Percentiles rank a stretch among this genome's conserved stretches.
Conservation (phyloP, 805 yeast species). For the Ogataea nakhonphanomensis region DNA sequence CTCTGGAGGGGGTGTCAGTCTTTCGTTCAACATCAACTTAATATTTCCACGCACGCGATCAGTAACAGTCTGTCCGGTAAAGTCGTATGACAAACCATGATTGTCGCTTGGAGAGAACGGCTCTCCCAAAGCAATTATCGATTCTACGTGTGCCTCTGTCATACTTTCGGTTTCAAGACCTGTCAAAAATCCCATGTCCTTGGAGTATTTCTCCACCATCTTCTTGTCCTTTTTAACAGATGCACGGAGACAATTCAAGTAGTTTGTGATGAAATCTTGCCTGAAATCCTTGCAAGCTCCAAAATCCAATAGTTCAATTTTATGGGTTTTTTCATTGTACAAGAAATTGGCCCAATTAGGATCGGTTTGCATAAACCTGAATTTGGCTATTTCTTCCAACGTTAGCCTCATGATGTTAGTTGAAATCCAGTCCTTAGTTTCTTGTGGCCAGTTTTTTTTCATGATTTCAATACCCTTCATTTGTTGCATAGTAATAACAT, state of each 20-base stretch:
- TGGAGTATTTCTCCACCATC: conserved; percentile 60
- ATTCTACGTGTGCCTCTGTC: conserved; percentile 90
- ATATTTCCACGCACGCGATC: conserved; percentile 88
- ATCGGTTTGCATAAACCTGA: conserved; percentile 95
- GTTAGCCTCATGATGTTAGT: conserved; percentile 84
- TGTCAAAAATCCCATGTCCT: conserved; percentile 80
- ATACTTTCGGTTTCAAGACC: conserved; percentile 85
- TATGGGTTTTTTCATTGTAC: conserved; percentile 65
- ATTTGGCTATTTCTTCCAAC: conserved; percentile 76
- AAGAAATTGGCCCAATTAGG: conserved; percentile 99
- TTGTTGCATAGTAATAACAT: conserved; percentile 84
- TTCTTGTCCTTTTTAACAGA: conserved; percentile 68
- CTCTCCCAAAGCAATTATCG: conserved; percentile 87
- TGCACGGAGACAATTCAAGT: conserved; percentile 68
- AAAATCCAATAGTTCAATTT: conserved; percentile 86
- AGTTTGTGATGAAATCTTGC: conserved; percentile 62
- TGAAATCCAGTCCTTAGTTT: conserved; percentile 75
- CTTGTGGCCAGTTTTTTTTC: conserved; percentile 72
- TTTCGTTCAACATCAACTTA: conserved; percentile 83
- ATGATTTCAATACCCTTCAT: conserved; percentile 82
- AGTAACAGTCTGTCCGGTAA: conserved; percentile 83
- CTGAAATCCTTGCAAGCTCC: conserved; percentile 89
- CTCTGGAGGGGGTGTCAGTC: conserved; percentile 96
- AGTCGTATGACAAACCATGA: conserved; percentile 58
- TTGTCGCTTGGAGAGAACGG: conserved; percentile 66